Conservation (phyloP, 164 flowering plant species). For the Magnolia kwangsiensis region DNA sequence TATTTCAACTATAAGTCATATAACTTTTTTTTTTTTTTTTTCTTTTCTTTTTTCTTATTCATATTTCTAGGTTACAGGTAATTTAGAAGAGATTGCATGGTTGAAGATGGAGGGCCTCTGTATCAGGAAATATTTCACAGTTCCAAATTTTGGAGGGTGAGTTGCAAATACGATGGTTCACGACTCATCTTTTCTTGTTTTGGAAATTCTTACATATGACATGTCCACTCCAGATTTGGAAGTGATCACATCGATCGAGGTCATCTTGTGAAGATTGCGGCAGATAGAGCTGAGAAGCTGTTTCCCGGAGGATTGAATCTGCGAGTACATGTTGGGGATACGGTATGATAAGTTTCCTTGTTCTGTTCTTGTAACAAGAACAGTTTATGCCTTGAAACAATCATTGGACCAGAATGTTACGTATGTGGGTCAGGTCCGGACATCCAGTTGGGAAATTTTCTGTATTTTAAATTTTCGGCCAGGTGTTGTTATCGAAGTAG, state of each 20-base stretch:
- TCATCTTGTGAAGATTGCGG: slow-evolving; percentile 28
- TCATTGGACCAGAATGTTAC: too few species aligned
- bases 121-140: slow-evolving; percentile 25
- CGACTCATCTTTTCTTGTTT: background rate
- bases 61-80: slow-evolving; percentile 27
- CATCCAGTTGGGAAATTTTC: too few species aligned
- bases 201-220: background rate
- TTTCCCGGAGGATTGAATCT: slow-evolving; percentile 24
- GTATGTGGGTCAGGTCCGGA: too few species aligned
- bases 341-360: slow-evolving; percentile 13
- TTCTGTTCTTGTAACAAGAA: background rate
- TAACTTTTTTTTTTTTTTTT: background rate
- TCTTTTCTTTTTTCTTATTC: background rate
- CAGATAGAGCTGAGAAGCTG: slow-evolving; percentile 23
- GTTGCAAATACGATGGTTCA: slow-evolving; percentile 8
- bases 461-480: too few species aligned
- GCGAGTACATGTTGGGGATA: slow-evolving; percentile 29
- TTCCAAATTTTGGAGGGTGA: slow-evolving; percentile 30
- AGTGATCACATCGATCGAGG: slow-evolving; percentile 29
- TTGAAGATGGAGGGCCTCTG: slow-evolving; percentile 30
- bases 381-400: too few species aligned
- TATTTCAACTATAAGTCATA: background rate
- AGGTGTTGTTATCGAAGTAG: too few species aligned
- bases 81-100: slow-evolving; percentile 31
- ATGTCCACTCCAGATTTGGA: slow-evolving; percentile 20